A percentile compares a stretch with the other conserved stretches of the same genome.
phyloP scores from a whole-genome alignment of 352 stramenopile genomes.

The Globisporangium iwayamae region DNA sequence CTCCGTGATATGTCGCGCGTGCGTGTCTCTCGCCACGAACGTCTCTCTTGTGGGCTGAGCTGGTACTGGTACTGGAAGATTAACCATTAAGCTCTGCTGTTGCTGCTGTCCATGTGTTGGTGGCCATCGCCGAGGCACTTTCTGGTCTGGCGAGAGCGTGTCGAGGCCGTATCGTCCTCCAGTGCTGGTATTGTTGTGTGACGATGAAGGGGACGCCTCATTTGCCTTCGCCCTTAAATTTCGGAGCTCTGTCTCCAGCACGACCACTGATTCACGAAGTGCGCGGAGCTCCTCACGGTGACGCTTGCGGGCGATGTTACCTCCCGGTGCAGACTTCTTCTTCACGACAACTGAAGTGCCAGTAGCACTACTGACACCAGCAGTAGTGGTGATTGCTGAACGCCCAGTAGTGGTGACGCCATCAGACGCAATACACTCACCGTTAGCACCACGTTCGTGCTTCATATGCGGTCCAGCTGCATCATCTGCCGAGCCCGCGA shows the following conservation, averaged over 20 bases:
- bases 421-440: not conserved
- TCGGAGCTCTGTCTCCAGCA: conserved; percentile 7
- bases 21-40: not conserved
- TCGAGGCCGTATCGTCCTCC: not conserved
- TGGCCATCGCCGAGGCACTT: not conserved
- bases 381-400: too few species aligned
- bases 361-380: too few species aligned
- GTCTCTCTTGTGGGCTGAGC: not conserved
- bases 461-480: not conserved
- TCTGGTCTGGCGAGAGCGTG: conserved; percentile 3
- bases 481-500: not conserved
- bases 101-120: not conserved
- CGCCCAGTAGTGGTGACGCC: too few species aligned
- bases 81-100: too few species aligned
- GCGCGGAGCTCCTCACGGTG: conserved; percentile 10
- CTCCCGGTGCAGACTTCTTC: conserved; percentile 1
- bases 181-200: not conserved
- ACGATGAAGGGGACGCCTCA: not conserved
- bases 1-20: conserved; percentile 2
- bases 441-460: not conserved
- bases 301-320: conserved; percentile 12
- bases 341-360: not conserved
- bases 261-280: not conserved
- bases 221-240: not conserved
- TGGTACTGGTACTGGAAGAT: too few species aligned